These are phyloP conservation scores for Globisporangium alternatum DNA, from an alignment of 352 stramenopile species.

Conservation along the genomic window DNA sequence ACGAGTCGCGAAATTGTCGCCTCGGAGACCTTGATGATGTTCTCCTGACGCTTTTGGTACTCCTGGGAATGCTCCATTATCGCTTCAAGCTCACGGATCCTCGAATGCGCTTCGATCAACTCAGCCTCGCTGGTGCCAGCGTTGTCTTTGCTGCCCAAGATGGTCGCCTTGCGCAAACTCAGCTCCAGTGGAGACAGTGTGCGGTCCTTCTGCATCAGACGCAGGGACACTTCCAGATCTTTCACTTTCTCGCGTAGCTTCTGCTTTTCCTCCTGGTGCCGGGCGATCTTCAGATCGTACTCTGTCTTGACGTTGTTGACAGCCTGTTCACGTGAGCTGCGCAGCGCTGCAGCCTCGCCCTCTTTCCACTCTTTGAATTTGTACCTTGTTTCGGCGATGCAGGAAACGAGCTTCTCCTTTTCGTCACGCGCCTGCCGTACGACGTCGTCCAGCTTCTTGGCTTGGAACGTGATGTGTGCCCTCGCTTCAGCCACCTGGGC, in stretches of 20 bases:
- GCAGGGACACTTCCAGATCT: slow-evolving; percentile 64
- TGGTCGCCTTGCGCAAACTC: slow-evolving; percentile 57
- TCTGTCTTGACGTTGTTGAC: slow-evolving; percentile 51
- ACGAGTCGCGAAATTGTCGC: slow-evolving; percentile 60
- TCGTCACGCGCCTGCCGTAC: slow-evolving; percentile 47
- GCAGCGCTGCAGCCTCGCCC: slow-evolving; percentile 34
- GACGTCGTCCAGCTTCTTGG: slow-evolving; percentile 48
- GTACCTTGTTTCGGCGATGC: slow-evolving; percentile 47
- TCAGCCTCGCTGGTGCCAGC: slow-evolving; percentile 43
- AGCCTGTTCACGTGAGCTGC: slow-evolving; percentile 41
- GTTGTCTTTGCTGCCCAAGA: slow-evolving; percentile 45
- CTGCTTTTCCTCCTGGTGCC: slow-evolving; percentile 70
- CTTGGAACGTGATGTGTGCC: slow-evolving; percentile 39
- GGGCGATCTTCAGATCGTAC: slow-evolving; percentile 62
- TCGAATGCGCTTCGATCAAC: slow-evolving; percentile 47
- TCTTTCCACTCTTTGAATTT: slow-evolving; percentile 76
- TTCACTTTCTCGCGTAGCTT: slow-evolving; percentile 74
- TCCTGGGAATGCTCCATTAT: slow-evolving; percentile 53
- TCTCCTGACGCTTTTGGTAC: slow-evolving; percentile 60
- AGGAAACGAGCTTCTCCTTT: slow-evolving; percentile 47
- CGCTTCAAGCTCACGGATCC: slow-evolving; percentile 56
- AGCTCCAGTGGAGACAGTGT: slow-evolving; percentile 60
- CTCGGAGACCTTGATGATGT: slow-evolving; percentile 62
- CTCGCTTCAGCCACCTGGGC: slow-evolving; percentile 37
- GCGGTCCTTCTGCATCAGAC: slow-evolving; percentile 61